A percentile compares a stretch with the other conserved stretches of the same genome.
Conservation (phyloP, 2,329 filamentous ascomycete species). For the Hymenoscyphus linearis region DNA sequence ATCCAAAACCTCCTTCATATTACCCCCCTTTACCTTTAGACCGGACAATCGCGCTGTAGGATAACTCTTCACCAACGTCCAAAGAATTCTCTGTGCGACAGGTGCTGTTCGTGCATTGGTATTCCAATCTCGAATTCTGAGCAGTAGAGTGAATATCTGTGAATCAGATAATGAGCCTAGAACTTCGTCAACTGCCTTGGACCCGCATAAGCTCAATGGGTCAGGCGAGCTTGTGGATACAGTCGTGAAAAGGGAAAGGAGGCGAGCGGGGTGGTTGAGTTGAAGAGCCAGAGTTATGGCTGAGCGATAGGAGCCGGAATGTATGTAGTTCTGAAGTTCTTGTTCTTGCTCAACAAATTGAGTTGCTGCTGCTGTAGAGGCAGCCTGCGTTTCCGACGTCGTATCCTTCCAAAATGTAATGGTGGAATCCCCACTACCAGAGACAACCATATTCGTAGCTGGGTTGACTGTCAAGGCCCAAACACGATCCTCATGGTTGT, state of each 20-base stretch:
- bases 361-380: conserved; percentile 66
- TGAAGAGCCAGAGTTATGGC: conserved; percentile 88
- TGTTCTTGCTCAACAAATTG: conserved; percentile 91
- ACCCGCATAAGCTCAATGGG: conserved; percentile 56
- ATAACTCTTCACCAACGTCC: conserved; percentile 73
- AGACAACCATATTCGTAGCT: conserved; percentile 68
- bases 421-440: conserved; percentile 86
- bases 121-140: conserved; percentile 91
- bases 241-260: conserved; percentile 77
- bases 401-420: conserved; percentile 96
- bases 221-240: conserved; percentile 62
- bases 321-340: conserved; percentile 86
- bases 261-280: conserved; percentile 85
- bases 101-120: conserved; percentile 84
- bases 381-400: conserved; percentile 70
- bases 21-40: conserved; percentile 57
- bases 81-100: conserved; percentile 80
- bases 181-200: conserved; percentile 74
- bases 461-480: conserved; percentile 80
- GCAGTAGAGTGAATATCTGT: conserved; percentile 77
- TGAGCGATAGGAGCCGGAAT: conserved; percentile 81
- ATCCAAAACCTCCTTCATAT: conserved; percentile 76
- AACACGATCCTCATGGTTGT: conserved; percentile 94
- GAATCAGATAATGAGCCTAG: conserved; percentile 72
- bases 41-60: conserved; percentile 71